Conservation (phyloP, 1,139 yeast species). For the Blastobotrys apis region DNA sequence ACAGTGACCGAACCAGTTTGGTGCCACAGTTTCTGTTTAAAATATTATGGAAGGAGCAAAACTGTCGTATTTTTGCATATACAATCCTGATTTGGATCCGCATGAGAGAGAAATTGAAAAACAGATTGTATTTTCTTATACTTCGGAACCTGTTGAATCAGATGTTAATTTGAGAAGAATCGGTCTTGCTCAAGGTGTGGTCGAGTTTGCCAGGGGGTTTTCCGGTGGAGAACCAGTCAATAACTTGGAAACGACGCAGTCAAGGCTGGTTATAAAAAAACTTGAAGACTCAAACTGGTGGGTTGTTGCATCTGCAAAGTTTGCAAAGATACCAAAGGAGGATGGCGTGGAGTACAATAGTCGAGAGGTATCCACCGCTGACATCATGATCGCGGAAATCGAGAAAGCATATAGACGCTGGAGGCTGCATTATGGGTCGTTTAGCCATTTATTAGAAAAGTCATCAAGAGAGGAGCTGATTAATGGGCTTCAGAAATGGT, state of each 20-base stretch:
- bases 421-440: conserved; percentile 29
- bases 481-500: conserved; percentile 27
- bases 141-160: conserved; percentile 18
- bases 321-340: conserved; percentile 11
- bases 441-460: conserved; percentile 14
- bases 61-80: conserved; percentile 29
- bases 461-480: conserved; percentile 20
- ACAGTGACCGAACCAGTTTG: too few species aligned
- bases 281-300: conserved; percentile 30
- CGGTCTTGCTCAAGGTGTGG: conserved; percentile 33
- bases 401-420: conserved; percentile 28
- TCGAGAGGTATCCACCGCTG: conserved; percentile 22
- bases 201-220: conserved; percentile 30
- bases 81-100: conserved; percentile 31
- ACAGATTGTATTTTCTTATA: conserved; percentile 31
- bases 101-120: conserved; percentile 26
- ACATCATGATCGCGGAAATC: conserved; percentile 26
- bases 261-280: conserved; percentile 26
- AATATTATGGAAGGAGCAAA: conserved; percentile 14
- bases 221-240: conserved; percentile 27
- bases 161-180: conserved; percentile 28
- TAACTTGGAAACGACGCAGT: conserved; percentile 27
- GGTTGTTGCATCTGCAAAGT: conserved; percentile 25
- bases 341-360: conserved; percentile 15
- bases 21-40: too few species aligned